Conservation (phyloP, 805 yeast genomes). For the Kazachstania bromeliacearum region DNA sequence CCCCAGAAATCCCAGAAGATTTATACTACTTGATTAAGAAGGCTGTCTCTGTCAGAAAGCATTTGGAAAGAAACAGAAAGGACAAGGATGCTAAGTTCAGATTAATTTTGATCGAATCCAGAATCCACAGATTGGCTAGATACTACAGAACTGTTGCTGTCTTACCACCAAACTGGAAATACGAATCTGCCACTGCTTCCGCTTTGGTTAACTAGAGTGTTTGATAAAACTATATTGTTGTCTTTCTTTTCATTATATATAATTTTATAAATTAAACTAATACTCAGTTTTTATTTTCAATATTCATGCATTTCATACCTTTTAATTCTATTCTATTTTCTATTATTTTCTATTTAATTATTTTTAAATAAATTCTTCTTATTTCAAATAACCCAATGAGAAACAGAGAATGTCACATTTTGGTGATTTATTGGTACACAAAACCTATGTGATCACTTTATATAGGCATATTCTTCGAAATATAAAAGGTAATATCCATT, state of each 20-base stretch:
- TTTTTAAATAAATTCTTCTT: not conserved
- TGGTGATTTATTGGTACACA: conserved; percentile 22
- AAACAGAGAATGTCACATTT: conserved; percentile 23
- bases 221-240: conserved; percentile 10
- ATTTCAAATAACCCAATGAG: not conserved
- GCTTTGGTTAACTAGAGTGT: conserved; percentile 90
- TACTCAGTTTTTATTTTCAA: not conserved
- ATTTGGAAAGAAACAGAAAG: conserved; percentile 99
- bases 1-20: conserved; percentile 99
- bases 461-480: conserved; percentile 28
- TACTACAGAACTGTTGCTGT: conserved; percentile 99
- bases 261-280: not conserved
- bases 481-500: conserved; percentile 9
- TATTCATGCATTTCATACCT: not conserved
- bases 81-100: conserved; percentile 99
- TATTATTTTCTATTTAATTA: not conserved
- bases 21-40: conserved; percentile 97
- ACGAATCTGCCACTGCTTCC: conserved; percentile 99
- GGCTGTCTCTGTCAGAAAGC: conserved; percentile 99
- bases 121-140: conserved; percentile 99
- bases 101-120: conserved; percentile 98
- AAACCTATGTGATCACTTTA: conserved; percentile 20
- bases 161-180: conserved; percentile 99
- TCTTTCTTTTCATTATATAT: conserved; percentile 11
- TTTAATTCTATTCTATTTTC: not conserved